These are phyloP conservation scores for Trichoderma polysporum DNA, from an alignment of 2,329 filamentous ascomycete genomes.

Conservation along the genomic window DNA sequence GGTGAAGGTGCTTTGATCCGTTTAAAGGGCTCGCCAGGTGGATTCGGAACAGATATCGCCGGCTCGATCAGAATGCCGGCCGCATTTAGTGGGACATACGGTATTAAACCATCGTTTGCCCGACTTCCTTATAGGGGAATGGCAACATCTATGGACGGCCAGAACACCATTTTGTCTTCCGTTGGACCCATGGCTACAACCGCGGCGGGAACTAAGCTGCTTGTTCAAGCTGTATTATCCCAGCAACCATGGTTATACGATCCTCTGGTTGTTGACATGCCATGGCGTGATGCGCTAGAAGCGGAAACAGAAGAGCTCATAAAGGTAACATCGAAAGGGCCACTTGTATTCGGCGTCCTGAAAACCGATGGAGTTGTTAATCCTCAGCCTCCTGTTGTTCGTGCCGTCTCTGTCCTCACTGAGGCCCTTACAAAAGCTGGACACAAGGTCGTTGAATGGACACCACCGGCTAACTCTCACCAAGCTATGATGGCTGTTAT, in stretches of 20 bases:
- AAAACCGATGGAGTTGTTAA: background rate
- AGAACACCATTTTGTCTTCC: background rate
- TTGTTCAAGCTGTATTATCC: background rate
- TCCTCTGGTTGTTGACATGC: background rate
- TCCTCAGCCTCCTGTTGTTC: background rate
- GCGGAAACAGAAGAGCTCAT: background rate
- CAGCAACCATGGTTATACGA: background rate
- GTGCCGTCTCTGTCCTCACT: background rate
- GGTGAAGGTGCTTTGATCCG: background rate
- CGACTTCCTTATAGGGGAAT: background rate
- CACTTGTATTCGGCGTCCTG: background rate
- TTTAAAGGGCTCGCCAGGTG: background rate
- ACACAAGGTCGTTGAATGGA: background rate
- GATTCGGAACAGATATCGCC: background rate
- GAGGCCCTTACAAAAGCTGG: background rate
- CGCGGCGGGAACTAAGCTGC: background rate
- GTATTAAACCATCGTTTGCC: background rate
- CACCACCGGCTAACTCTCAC: background rate
- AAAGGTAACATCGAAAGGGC: background rate
- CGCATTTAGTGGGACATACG: background rate
- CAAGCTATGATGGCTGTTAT: background rate
- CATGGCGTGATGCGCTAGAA: background rate
- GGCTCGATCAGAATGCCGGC: background rate
- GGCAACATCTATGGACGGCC: background rate
- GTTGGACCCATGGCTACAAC: background rate